Evolutionary conservation across 106 monocot genomes (phyloP).

Genomic region (Dendrobium catenatum): DNA sequence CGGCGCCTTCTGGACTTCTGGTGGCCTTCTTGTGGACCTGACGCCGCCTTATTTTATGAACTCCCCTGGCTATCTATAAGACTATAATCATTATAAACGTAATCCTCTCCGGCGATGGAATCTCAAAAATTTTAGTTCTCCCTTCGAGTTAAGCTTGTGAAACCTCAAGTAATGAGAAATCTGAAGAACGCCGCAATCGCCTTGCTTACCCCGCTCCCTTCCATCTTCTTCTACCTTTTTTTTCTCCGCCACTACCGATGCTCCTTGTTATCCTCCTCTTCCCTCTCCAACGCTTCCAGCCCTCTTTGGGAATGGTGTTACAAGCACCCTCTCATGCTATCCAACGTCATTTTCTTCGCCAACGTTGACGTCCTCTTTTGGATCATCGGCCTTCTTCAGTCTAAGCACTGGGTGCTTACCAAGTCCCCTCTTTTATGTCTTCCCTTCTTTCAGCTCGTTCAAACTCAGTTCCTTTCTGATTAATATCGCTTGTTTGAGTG

Average conservation of each 20-base stretch:
- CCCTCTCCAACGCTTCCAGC: neutral
- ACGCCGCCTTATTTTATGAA: no score
- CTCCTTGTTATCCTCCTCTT: neutral
- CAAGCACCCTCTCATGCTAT: slow-evolving; percentile 64
- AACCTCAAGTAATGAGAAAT: slow-evolving; percentile 24
- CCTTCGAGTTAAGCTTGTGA: neutral
- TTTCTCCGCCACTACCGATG: slow-evolving; percentile 38
- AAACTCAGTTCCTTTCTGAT: neutral
- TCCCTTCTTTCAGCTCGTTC: neutral
- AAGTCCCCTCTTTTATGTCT: neutral
- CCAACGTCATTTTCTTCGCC: slow-evolving; percentile 83
- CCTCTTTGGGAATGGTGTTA: slow-evolving; percentile 50
- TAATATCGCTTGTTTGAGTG: neutral
- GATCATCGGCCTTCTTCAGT: slow-evolving; percentile 61
- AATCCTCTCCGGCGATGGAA: no score
- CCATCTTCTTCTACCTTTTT: slow-evolving; percentile 61
- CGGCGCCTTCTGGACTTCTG: no score
- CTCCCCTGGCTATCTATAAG: no score
- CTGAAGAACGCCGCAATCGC: slow-evolving; percentile 64
- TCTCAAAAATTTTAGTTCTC: no score
- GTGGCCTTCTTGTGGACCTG: no score
- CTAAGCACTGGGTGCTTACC: slow-evolving; percentile 55
- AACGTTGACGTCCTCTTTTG: slow-evolving; percentile 93
- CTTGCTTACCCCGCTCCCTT: slow-evolving; percentile 65
- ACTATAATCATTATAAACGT: no score